phyloP scores from a whole-genome alignment of 306 rosid species.

The Arachis stenosperma region DNA sequence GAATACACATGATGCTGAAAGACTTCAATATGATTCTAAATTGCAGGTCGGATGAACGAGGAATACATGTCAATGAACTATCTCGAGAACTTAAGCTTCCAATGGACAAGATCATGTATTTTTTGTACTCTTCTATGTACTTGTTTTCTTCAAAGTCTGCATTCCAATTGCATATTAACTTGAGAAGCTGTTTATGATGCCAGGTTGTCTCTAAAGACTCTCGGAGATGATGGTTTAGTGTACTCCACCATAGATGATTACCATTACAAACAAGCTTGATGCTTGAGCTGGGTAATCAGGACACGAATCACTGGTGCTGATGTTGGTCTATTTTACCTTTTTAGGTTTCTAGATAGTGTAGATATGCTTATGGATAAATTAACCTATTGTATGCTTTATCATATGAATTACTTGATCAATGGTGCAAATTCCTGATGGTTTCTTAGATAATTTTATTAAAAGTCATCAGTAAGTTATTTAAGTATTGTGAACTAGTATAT shows the following conservation, averaged over 20 bases:
- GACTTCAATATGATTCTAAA: conserved; percentile 18
- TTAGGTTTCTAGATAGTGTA: conserved; percentile 34
- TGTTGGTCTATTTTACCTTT: conserved; percentile 17
- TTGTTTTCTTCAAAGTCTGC: neutral
- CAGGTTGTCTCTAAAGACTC: conserved; percentile 77
- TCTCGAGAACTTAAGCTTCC: conserved; percentile 79
- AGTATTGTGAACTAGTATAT: neutral
- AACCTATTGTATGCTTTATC: conserved; percentile 22
- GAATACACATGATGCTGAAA: neutral
- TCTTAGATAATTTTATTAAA: neutral
- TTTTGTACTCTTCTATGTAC: conserved; percentile 23
- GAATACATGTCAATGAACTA: conserved; percentile 73
- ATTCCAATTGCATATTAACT: conserved; percentile 16
- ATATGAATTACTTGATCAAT: neutral
- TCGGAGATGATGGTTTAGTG: conserved; percentile 79
- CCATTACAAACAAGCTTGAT: conserved; percentile 81
- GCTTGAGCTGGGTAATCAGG: conserved; percentile 32
- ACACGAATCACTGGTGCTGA: conserved; percentile 12
- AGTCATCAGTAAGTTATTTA: neutral
- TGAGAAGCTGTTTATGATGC: conserved; percentile 33
- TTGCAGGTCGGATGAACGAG: conserved; percentile 74
- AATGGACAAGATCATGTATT: conserved; percentile 69
- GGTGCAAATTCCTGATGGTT: conserved; percentile 1
- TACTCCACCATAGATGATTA: conserved; percentile 90
- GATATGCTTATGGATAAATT: conserved; percentile 38